Conservation (phyloP, 495 filamentous ascomycete genomes). For the Neurospora sp. region DNA sequence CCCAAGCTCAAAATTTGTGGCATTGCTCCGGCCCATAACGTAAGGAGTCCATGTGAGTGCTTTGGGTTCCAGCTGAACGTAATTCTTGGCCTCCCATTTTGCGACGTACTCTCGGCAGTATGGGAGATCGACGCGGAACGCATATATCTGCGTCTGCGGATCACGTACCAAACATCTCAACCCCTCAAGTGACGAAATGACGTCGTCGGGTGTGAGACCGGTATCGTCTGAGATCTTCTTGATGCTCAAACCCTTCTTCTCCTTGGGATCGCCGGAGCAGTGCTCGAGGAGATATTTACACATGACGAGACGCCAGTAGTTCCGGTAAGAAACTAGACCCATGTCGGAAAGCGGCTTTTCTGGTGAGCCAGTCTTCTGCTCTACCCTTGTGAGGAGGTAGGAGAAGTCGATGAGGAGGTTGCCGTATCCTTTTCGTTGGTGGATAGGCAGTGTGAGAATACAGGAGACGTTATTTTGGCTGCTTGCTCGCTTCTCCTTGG, state of each 20-base stretch:
- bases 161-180: constrained; percentile 82
- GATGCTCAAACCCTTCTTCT: constrained; percentile 61
- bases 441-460: constrained; percentile 89
- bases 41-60: constrained; percentile 94
- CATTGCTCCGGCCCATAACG: constrained; percentile 81
- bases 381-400: constrained; percentile 85
- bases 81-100: constrained; percentile 77
- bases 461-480: constrained; percentile 96
- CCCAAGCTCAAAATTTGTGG: constrained; percentile 74
- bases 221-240: constrained; percentile 79
- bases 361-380: constrained; percentile 89
- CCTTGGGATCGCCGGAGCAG: constrained; percentile 28
- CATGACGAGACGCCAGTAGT: constrained; percentile 86
- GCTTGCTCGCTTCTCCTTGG: constrained; percentile 95
- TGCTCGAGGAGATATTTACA: constrained; percentile 60
- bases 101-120: constrained; percentile 78
- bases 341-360: constrained; percentile 98
- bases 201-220: constrained; percentile 92
- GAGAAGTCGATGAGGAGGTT: constrained; percentile 97
- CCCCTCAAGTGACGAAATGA: constrained; percentile 84
- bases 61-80: constrained; percentile 73
- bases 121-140: constrained; percentile 70
- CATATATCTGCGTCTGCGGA: constrained; percentile 78
- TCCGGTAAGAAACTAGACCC: constrained; percentile 92
- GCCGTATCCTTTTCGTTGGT: constrained; percentile 94